phyloP scores from a whole-genome alignment of 2,329 filamentous ascomycete species.

The Phialophora expanda region DNA sequence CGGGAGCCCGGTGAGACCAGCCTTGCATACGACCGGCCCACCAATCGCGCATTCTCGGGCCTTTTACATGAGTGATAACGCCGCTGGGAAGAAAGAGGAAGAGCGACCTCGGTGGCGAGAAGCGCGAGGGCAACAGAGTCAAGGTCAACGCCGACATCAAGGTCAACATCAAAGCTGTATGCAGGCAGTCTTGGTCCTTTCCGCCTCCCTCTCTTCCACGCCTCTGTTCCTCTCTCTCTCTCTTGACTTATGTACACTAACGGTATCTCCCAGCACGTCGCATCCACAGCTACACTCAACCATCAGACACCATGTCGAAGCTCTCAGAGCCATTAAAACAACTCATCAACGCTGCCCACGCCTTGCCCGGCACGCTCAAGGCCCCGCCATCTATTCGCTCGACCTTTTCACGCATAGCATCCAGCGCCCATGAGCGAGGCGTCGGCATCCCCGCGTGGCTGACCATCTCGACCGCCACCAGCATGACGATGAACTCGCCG shows the following conservation, averaged over 20 bases:
- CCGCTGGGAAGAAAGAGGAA: conserved; percentile 10
- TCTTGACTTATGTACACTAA: conserved; percentile 4
- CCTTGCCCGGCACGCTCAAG: conserved; percentile 67
- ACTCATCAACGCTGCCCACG: conserved; percentile 72
- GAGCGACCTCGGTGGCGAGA: conserved; percentile 11
- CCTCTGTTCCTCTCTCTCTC: background rate
- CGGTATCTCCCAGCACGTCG: conserved; percentile 7
- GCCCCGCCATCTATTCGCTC: conserved; percentile 68
- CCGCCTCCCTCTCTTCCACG: too few species aligned
- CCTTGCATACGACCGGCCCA: conserved; percentile 3
- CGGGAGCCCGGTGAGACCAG: background rate
- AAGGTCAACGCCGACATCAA: background rate
- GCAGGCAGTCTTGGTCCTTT: background rate
- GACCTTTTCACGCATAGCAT: conserved; percentile 68
- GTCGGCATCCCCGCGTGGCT: conserved; percentile 70
- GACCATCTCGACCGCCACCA: conserved; percentile 75
- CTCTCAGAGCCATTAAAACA: conserved; percentile 73
- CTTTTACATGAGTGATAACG: conserved; percentile 24
- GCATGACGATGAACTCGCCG: conserved; percentile 85
- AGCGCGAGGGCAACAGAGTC: conserved; percentile 3
- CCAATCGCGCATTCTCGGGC: conserved; percentile 9
- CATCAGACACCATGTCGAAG: conserved; percentile 66
- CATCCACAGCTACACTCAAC: background rate
- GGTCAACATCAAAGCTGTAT: conserved; percentile 11
- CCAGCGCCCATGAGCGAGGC: conserved; percentile 65